phyloP scores from a whole-genome alignment of 805 yeast genomes.

The Zygotorulaspora danielsina region DNA sequence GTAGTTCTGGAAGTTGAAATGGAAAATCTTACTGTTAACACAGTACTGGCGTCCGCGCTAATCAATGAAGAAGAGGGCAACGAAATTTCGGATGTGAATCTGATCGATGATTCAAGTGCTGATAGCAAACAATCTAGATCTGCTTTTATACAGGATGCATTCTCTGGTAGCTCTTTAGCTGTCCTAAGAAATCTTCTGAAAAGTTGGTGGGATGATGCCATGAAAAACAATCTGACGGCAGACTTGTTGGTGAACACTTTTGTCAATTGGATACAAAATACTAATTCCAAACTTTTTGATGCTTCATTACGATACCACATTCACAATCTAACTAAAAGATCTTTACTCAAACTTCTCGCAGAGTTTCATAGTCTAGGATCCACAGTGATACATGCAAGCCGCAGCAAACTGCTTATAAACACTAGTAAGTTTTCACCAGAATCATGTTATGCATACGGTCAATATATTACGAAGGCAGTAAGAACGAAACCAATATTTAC shows the following conservation, averaged over 20 bases:
- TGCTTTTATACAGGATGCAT: constrained; percentile 73
- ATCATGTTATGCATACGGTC: constrained; percentile 86
- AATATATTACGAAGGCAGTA: constrained; percentile 71
- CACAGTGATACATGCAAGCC: constrained; percentile 69
- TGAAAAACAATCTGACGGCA: constrained; percentile 61
- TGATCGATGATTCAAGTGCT: constrained; percentile 28
- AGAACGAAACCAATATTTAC: constrained; percentile 78
- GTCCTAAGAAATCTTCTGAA: constrained; percentile 72
- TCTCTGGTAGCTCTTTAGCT: constrained; percentile 67
- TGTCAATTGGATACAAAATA: constrained; percentile 80
- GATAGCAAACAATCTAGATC: constrained; percentile 18
- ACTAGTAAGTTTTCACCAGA: constrained; percentile 77
- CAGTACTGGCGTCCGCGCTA: constrained; percentile 77
- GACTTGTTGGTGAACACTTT: constrained; percentile 79
- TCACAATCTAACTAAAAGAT: constrained; percentile 78
- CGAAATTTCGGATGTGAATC: constrained; percentile 53
- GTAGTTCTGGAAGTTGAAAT: constrained; percentile 76
- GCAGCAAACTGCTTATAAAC: constrained; percentile 65
- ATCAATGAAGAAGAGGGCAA: constrained; percentile 87
- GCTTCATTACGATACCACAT: constrained; percentile 79
- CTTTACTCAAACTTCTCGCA: constrained; percentile 69
- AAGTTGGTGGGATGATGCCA: constrained; percentile 91
- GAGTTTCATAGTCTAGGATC: constrained; percentile 82
- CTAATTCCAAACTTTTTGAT: constrained; percentile 70
- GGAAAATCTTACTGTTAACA: constrained; percentile 77